A percentile compares a stretch with the other conserved stretches of the same genome.
Evolutionary conservation across 371 early-diverging fungal genomes (phyloP).

Genomic region (Chytridiales sp.): DNA sequence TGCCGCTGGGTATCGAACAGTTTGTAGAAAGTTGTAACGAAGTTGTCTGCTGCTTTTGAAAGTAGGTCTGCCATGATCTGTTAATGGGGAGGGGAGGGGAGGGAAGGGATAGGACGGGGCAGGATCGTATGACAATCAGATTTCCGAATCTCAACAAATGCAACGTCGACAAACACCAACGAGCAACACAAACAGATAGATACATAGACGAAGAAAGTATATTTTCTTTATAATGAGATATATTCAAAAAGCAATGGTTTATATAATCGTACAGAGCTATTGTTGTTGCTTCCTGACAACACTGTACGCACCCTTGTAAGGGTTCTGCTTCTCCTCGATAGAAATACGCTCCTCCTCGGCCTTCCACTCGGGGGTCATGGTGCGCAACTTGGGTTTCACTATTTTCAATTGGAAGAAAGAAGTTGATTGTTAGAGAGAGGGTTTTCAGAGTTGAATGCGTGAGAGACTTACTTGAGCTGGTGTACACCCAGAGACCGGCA

Average conservation of each 20-base stretch:
- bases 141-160: not conserved
- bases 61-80: constrained; percentile 17
- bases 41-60: constrained; percentile 55
- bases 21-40: constrained; percentile 64
- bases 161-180: too few species aligned
- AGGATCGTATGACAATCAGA: not conserved
- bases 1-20: constrained; percentile 64
- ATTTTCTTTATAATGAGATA: too few species aligned
- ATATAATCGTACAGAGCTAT: too few species aligned
- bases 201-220: too few species aligned
- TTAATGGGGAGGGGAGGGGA: not conserved
- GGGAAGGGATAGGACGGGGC: not conserved
- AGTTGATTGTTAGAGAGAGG: constrained; percentile 3
- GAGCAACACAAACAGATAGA: too few species aligned
- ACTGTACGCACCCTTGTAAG: constrained; percentile 53
- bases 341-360: constrained; percentile 83
- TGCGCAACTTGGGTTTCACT: constrained; percentile 63
- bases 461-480: constrained; percentile 68
- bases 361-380: constrained; percentile 90
- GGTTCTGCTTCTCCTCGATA: constrained; percentile 84
- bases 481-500: constrained; percentile 63
- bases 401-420: constrained; percentile 28
- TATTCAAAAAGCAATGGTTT: too few species aligned
- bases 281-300: constrained; percentile 16
- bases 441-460: constrained; percentile 8